phyloP scores from a whole-genome alignment of 1,139 yeast genomes.

The Blastobotrys indianensis region DNA sequence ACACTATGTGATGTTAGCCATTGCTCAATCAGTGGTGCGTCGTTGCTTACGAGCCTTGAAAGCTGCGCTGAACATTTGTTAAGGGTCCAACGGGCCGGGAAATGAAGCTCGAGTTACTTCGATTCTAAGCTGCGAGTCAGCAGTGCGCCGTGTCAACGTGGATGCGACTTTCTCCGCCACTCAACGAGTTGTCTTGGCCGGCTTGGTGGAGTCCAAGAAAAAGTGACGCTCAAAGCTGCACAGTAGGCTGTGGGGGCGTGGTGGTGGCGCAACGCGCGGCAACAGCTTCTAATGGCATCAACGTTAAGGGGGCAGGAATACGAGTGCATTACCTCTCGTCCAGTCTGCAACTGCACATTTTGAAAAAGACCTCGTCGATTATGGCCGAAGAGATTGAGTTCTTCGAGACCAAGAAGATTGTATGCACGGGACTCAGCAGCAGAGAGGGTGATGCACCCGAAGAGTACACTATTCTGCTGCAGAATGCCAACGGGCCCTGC shows the following conservation, averaged over 20 bases:
- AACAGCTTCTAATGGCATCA: background rate
- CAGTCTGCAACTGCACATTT: background rate
- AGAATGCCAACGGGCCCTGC: constrained; percentile 83
- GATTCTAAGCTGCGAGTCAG: no score
- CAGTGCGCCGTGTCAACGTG: no score
- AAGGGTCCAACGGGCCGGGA: no score
- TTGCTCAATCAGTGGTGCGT: background rate
- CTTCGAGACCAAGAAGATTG: constrained; percentile 23
- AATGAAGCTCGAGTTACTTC: no score
- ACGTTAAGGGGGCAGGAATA: background rate
- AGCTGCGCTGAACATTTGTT: constrained; percentile 15
- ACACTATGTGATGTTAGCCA: constrained; percentile 16
- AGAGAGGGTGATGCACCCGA: constrained; percentile 6
- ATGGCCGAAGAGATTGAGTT: constrained; percentile 14
- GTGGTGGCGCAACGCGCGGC: background rate
- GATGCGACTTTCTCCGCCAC: no score
- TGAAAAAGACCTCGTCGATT: background rate
- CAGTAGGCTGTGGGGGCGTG: no score
- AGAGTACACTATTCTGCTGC: constrained; percentile 50
- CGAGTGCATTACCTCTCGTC: background rate
- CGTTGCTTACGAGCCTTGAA: constrained; percentile 25
- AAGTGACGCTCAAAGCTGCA: no score
- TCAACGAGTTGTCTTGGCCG: no score
- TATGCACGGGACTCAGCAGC: background rate
- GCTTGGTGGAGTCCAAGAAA: no score